These are phyloP conservation scores for Phlegmacium glaucopus DNA, from an alignment of 768 basidiomycete genomes.

Conservation along the genomic window DNA sequence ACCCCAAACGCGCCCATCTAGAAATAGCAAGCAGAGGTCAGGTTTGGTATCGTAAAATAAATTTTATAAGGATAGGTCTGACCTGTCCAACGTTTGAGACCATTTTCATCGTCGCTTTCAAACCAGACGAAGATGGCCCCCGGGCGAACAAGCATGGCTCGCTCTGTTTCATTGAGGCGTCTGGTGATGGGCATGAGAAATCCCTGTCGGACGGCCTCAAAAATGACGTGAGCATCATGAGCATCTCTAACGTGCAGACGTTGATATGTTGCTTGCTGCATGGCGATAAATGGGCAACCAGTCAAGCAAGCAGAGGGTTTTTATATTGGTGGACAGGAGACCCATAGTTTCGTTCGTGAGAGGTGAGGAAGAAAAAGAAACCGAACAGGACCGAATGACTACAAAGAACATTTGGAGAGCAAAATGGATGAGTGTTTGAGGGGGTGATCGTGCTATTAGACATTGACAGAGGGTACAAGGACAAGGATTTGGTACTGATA, in stretches of 20 bases:
- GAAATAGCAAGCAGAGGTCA: constrained; percentile 1
- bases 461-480: constrained; percentile 25
- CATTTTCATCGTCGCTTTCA: constrained; percentile 63
- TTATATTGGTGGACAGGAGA: constrained; percentile 17
- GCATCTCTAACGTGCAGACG: constrained; percentile 65
- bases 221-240: constrained; percentile 61
- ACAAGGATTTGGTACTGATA: constrained; percentile 29
- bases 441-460: constrained; percentile 19
- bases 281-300: constrained; percentile 14
- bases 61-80: background rate
- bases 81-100: constrained; percentile 66
- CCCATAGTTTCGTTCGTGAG: constrained; percentile 27
- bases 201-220: constrained; percentile 62
- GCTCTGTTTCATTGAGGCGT: constrained; percentile 60
- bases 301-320: constrained; percentile 11
- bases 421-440: constrained; percentile 2
- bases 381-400: constrained; percentile 15
- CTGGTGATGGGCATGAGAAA: constrained; percentile 47
- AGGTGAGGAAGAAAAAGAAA: constrained; percentile 16
- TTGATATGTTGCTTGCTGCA: constrained; percentile 63
- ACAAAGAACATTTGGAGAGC: constrained; percentile 13
- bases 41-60: constrained; percentile 1
- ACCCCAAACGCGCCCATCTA: constrained; percentile 67
- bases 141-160: constrained; percentile 50
- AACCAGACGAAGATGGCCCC: constrained; percentile 71